A percentile compares a stretch with the other conserved stretches of the same genome.
These are phyloP conservation scores for Haplosporangium sp. DNA, from an alignment of 371 early-diverging fungal genomes.

Conservation along the genomic window DNA sequence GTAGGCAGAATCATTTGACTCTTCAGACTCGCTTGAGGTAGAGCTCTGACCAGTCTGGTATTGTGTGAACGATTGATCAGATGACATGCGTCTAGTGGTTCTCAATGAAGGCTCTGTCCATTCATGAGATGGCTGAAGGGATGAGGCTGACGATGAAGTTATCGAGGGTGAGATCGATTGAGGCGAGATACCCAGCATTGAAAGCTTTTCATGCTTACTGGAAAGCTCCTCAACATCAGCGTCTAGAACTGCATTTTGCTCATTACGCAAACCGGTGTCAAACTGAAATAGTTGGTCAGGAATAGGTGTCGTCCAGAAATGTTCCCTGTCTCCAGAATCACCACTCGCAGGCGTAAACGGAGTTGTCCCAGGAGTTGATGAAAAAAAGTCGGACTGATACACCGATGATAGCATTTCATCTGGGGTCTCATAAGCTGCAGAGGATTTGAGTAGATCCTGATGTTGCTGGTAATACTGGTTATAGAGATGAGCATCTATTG, in stretches of 20 bases:
- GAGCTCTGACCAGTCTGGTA: not conserved
- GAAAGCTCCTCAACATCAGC: not conserved
- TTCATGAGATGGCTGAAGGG: slow-evolving; percentile 1
- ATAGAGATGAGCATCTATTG: slow-evolving; percentile 38
- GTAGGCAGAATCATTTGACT: not conserved
- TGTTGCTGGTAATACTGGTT: slow-evolving; percentile 40
- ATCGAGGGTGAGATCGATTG: slow-evolving; percentile 13
- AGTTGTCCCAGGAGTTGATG: not conserved
- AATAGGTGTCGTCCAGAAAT: slow-evolving; percentile 12
- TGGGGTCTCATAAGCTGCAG: not conserved
- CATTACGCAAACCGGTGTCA: not conserved
- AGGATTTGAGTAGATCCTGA: slow-evolving; percentile 17
- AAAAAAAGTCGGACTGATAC: not conserved
- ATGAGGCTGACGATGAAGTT: slow-evolving; percentile 15
- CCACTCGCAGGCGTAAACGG: slow-evolving; percentile 4
- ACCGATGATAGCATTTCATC: slow-evolving; percentile 3
- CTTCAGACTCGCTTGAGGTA: not conserved
- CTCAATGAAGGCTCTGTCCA: not conserved
- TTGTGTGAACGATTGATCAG: not conserved
- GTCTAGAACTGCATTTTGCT: not conserved
- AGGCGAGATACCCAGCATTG: slow-evolving; percentile 22
- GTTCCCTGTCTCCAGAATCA: slow-evolving; percentile 1
- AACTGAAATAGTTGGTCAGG: slow-evolving; percentile 3
- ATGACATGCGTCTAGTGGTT: not conserved
- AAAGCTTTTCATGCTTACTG: slow-evolving; percentile 16